Percentiles rank a stretch among this genome's conserved stretches.
Conservation (phyloP, 495 filamentous ascomycete species). For the Clavariopsis aquatica region DNA sequence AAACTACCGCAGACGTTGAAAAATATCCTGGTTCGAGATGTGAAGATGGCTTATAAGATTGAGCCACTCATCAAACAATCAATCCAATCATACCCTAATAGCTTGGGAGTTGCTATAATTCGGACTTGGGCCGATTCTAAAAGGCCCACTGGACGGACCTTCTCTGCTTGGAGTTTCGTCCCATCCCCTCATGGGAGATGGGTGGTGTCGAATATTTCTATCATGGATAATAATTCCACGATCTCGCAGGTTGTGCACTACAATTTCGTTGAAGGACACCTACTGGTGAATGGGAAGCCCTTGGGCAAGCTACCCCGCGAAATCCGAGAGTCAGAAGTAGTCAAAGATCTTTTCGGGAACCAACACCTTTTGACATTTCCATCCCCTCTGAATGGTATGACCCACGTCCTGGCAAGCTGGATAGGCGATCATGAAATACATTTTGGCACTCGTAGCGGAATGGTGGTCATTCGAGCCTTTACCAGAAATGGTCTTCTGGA, state of each 20-base stretch:
- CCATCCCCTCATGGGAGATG: slow-evolving; percentile 42
- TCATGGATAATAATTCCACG: slow-evolving; percentile 44
- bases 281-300: slow-evolving; percentile 53
- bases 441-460: slow-evolving; percentile 49
- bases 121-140: slow-evolving; percentile 8
- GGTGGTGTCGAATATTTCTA: slow-evolving; percentile 37
- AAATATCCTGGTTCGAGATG: slow-evolving; percentile 52
- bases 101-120: slow-evolving; percentile 21
- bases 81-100: slow-evolving; percentile 4
- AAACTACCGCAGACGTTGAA: slow-evolving; percentile 39
- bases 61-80: slow-evolving; percentile 40
- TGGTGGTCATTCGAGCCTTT: slow-evolving; percentile 47
- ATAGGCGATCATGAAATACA: slow-evolving; percentile 49
- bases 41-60: slow-evolving; percentile 51
- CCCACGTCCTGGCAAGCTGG: slow-evolving; percentile 40
- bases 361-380: slow-evolving; percentile 52
- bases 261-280: slow-evolving; percentile 51
- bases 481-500: slow-evolving; percentile 37
- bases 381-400: slow-evolving; percentile 53
- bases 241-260: slow-evolving; percentile 55
- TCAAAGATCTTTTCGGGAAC: slow-evolving; percentile 54
- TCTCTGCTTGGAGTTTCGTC: slow-evolving; percentile 1
- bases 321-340: slow-evolving; percentile 41
- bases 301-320: slow-evolving; percentile 53
- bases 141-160: slow-evolving; percentile 17